A percentile compares a stretch with the other conserved stretches of the same genome.
Conservation (phyloP, 2,329 filamentous ascomycete genomes). For the Shiraia bambusicola region DNA sequence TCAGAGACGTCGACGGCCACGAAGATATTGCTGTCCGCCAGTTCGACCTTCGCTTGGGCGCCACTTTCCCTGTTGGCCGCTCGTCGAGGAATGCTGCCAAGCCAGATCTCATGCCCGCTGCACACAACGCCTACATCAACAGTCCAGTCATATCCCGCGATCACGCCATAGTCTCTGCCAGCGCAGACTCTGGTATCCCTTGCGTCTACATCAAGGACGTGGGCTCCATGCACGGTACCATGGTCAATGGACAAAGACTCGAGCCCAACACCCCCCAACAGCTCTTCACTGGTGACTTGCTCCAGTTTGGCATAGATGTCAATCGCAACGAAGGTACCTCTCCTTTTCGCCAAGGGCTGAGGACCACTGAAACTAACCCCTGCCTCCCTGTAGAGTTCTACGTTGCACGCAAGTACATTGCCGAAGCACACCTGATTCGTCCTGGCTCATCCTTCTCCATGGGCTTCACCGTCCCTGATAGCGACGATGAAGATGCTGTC, state of each 20-base stretch:
- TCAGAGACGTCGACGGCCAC: slow-evolving; percentile 41
- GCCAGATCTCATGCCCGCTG: slow-evolving; percentile 44
- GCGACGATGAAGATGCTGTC: slow-evolving; percentile 30
- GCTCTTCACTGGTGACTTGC: slow-evolving; percentile 34
- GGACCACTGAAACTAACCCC: slow-evolving; percentile 9
- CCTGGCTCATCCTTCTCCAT: slow-evolving; percentile 16
- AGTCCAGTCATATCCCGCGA: slow-evolving; percentile 70
- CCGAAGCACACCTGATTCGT: slow-evolving; percentile 21
- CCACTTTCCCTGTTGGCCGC: slow-evolving; percentile 44
- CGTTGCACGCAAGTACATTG: slow-evolving; percentile 34
- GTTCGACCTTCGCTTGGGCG: slow-evolving; percentile 29
- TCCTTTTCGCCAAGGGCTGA: neutral
- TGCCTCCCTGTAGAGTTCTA: slow-evolving; percentile 26
- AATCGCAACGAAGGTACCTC: slow-evolving; percentile 37
- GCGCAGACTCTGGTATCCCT: slow-evolving; percentile 16
- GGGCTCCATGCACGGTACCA: slow-evolving; percentile 64
- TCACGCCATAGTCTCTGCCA: slow-evolving; percentile 57
- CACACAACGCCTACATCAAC: slow-evolving; percentile 67
- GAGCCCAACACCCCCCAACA: slow-evolving; percentile 19
- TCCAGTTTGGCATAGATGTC: slow-evolving; percentile 43
- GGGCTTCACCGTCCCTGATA: slow-evolving; percentile 38
- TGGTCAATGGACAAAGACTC: slow-evolving; percentile 49
- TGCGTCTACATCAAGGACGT: slow-evolving; percentile 55
- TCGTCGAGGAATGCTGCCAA: slow-evolving; percentile 46
- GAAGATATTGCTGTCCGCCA: slow-evolving; percentile 41